phyloP scores from a whole-genome alignment of 2,329 filamentous ascomycete species.

The Trichoderma pleuroti region DNA sequence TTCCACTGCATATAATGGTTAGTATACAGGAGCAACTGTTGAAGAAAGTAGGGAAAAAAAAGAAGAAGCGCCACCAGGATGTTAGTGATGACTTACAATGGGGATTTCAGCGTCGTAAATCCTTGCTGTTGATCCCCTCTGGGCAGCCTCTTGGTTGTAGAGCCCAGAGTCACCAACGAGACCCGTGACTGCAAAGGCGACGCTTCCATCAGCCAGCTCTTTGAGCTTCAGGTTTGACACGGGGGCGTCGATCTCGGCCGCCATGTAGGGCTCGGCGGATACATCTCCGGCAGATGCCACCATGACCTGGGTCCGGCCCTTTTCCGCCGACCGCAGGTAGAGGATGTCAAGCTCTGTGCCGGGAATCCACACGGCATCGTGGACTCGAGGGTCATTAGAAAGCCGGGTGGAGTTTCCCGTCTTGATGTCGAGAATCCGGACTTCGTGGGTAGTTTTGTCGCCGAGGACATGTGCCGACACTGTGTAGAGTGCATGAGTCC shows the following conservation, averaged over 20 bases:
- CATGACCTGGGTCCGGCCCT: slow-evolving; percentile 33
- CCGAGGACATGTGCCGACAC: slow-evolving; percentile 37
- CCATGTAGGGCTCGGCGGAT: slow-evolving; percentile 25
- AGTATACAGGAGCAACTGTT: slow-evolving; percentile 22
- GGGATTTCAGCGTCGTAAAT: slow-evolving; percentile 36
- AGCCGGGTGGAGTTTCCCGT: slow-evolving; percentile 28
- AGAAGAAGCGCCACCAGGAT: not conserved
- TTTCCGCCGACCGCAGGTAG: slow-evolving; percentile 23
- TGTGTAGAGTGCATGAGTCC: slow-evolving; percentile 41
- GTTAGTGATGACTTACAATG: slow-evolving; percentile 20
- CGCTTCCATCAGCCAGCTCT: slow-evolving; percentile 31
- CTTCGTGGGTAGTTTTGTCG: slow-evolving; percentile 31
- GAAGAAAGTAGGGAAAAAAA: not conserved
- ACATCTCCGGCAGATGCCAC: slow-evolving; percentile 26
- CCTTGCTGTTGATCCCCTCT: slow-evolving; percentile 29
- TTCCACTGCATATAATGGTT: slow-evolving; percentile 30
- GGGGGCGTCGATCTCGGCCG: slow-evolving; percentile 32
- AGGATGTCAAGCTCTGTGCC: slow-evolving; percentile 20
- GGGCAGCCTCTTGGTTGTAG: slow-evolving; percentile 31
- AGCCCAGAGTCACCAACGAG: slow-evolving; percentile 33
- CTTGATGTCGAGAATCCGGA: slow-evolving; percentile 34
- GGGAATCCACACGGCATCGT: slow-evolving; percentile 38
- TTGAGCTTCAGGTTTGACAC: slow-evolving; percentile 35
- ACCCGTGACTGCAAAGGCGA: slow-evolving; percentile 37
- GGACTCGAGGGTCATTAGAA: slow-evolving; percentile 28